These are phyloP conservation scores for Halteria grandinella DNA, from an alignment of 73 alveolate genomes.

Conservation along the genomic window DNA sequence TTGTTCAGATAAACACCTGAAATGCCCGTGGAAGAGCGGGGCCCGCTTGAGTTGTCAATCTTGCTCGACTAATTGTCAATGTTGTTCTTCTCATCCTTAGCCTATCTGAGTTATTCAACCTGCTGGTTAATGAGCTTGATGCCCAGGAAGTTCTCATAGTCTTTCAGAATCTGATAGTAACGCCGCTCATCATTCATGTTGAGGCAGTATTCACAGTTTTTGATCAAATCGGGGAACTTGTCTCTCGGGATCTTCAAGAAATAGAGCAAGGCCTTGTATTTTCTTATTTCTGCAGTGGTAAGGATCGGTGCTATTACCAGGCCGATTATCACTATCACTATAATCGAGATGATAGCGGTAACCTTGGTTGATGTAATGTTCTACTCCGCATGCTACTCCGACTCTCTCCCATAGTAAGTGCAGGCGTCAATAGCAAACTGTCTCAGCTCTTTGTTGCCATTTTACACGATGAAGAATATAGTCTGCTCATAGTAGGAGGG, in stretches of 20 bases:
- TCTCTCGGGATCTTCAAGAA: conserved; percentile 15
- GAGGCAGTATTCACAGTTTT: conserved; percentile 31
- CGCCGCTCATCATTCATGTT: conserved; percentile 20
- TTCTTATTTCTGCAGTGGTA: conserved; percentile 44
- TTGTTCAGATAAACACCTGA: too few relatives aligned
- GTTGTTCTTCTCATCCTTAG: not conserved
- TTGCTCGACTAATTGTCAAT: not conserved
- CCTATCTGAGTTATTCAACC: conserved; percentile 15
- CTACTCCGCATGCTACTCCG: conserved; percentile 29
- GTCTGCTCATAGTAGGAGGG: not conserved
- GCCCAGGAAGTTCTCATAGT: conserved; percentile 13
- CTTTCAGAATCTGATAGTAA: conserved; percentile 6
- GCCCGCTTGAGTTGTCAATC: too few relatives aligned
- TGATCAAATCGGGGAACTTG: conserved; percentile 6
- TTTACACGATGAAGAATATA: conserved; percentile 6
- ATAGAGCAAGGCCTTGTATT: conserved; percentile 9
- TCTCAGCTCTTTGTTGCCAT: conserved; percentile 22
- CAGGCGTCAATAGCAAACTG: not conserved
- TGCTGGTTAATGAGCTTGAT: conserved; percentile 4
- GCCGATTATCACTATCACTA: conserved; percentile 15
- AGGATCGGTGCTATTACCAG: conserved; percentile 13
- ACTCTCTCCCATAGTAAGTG: conserved; percentile 3
- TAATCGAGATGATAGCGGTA: conserved; percentile 18
- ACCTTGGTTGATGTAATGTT: conserved; percentile 23
- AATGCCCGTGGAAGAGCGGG: too few relatives aligned